A percentile compares a stretch with the other conserved stretches of the same genome.
Evolutionary conservation across 371 early-diverging fungal genomes (phyloP).

Genomic region (Mortierella sp.): DNA sequence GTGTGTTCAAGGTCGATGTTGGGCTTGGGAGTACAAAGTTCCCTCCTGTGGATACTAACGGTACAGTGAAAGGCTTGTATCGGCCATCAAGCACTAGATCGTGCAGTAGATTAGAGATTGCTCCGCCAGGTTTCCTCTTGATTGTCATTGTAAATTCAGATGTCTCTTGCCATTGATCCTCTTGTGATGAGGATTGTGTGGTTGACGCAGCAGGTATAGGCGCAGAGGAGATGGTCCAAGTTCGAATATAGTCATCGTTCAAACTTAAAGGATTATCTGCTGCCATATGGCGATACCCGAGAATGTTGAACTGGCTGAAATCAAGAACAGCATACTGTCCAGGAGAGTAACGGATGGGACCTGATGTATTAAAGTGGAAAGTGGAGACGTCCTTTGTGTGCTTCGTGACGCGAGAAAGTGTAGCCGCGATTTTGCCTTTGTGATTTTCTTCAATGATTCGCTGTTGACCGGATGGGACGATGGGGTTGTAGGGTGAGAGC

Average conservation of each 20-base stretch:
- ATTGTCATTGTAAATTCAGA: slow-evolving; percentile 37
- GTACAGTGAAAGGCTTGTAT: slow-evolving; percentile 14
- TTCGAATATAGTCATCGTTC: slow-evolving; percentile 50
- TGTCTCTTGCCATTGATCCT: slow-evolving; percentile 13
- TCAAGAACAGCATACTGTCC: slow-evolving; percentile 51
- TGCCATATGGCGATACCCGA: slow-evolving; percentile 44
- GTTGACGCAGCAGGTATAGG: background rate
- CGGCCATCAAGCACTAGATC: background rate
- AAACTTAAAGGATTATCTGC: slow-evolving; percentile 36
- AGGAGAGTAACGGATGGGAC: slow-evolving; percentile 23
- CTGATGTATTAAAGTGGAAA: slow-evolving; percentile 25
- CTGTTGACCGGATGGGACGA: slow-evolving; percentile 1
- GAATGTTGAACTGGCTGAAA: slow-evolving; percentile 27
- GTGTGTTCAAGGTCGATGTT: background rate
- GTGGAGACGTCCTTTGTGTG: slow-evolving; percentile 29
- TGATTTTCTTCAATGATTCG: background rate
- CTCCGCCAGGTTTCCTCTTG: slow-evolving; percentile 39
- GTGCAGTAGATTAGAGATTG: slow-evolving; percentile 36
- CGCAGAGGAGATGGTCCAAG: slow-evolving; percentile 53
- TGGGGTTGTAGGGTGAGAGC: slow-evolving; percentile 53
- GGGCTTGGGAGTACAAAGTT: slow-evolving; percentile 27
- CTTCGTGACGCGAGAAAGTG: slow-evolving; percentile 18
- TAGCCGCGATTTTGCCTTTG: slow-evolving; percentile 3
- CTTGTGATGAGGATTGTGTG: background rate
- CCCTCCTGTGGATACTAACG: slow-evolving; percentile 33